phyloP scores from a whole-genome alignment of 2,329 filamentous ascomycete genomes.

The Hirsutella rhossiliensis region DNA sequence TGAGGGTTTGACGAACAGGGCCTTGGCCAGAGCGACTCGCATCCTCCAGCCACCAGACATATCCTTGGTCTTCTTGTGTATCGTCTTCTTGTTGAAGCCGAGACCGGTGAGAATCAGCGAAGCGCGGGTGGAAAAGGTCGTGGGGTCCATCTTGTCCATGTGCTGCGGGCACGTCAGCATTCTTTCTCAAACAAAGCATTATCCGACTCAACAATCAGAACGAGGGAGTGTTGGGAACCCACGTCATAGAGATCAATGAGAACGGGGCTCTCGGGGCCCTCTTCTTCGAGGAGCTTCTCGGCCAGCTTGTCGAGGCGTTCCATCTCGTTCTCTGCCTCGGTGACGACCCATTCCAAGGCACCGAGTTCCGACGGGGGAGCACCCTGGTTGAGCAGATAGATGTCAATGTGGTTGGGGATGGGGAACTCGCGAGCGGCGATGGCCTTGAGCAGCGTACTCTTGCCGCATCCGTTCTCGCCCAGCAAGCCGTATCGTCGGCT shows the following conservation, averaged over 20 bases:
- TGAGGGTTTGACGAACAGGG: slow-evolving; percentile 95
- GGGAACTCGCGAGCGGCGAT: slow-evolving; percentile 91
- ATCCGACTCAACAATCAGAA: neutral
- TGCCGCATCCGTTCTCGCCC: slow-evolving; percentile 98
- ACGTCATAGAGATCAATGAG: slow-evolving; percentile 95
- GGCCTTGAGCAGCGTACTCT: slow-evolving; percentile 93
- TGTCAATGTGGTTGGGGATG: slow-evolving; percentile 91
- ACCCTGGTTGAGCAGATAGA: slow-evolving; percentile 96
- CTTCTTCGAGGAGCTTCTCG: slow-evolving; percentile 81
- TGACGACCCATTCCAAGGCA: slow-evolving; percentile 94
- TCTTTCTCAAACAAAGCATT: too few relatives aligned
- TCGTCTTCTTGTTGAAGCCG: slow-evolving; percentile 96
- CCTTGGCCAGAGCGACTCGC: slow-evolving; percentile 95
- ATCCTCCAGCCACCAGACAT: slow-evolving; percentile 99
- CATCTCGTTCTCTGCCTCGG: slow-evolving; percentile 86
- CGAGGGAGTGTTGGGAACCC: slow-evolving; percentile 22
- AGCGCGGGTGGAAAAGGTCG: slow-evolving; percentile 89
- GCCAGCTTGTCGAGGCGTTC: slow-evolving; percentile 78
- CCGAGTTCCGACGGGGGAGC: slow-evolving; percentile 80
- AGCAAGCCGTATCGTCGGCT: slow-evolving; percentile 88
- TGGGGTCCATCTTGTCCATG: slow-evolving; percentile 98
- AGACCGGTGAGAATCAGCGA: slow-evolving; percentile 97
- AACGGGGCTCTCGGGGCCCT: slow-evolving; percentile 82
- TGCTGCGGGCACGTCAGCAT: slow-evolving; percentile 42
- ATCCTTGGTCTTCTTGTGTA: slow-evolving; percentile 99